Conservation (phyloP, 176 grass and related monocot species). For the Alopecurus myosuroides region DNA sequence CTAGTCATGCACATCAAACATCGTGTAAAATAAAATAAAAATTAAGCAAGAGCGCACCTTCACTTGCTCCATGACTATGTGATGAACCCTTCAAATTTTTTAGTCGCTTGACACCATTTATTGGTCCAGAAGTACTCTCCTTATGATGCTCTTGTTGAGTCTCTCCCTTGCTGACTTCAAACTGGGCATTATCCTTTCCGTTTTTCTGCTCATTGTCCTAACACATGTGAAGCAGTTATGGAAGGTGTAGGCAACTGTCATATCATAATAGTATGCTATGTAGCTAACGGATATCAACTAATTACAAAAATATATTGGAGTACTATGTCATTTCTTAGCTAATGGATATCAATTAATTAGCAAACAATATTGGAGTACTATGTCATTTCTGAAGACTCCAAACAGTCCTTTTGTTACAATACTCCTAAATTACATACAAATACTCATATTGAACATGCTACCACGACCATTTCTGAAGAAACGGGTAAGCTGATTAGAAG, state of each 20-base stretch:
- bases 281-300: background rate
- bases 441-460: background rate
- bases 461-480: background rate
- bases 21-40: background rate
- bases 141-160: conserved; percentile 32
- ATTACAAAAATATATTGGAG: background rate
- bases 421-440: background rate
- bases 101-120: conserved; percentile 34
- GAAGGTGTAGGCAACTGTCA: conserved; percentile 7
- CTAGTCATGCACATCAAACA: background rate
- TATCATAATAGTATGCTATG: background rate
- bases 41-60: conserved; percentile 31
- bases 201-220: conserved; percentile 42
- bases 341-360: background rate
- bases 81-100: conserved; percentile 44
- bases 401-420: background rate
- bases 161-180: conserved; percentile 33
- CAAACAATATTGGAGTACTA: background rate
- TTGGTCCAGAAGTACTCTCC: conserved; percentile 27
- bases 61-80: conserved; percentile 29
- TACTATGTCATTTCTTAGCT: background rate
- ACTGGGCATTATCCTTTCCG: conserved; percentile 34
- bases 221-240: conserved; percentile 8
- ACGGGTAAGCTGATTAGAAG: background rate
- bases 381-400: background rate